Conservation (phyloP, 2,329 filamentous ascomycete genomes). For the Xenosphaeropsis pyriputrescens region DNA sequence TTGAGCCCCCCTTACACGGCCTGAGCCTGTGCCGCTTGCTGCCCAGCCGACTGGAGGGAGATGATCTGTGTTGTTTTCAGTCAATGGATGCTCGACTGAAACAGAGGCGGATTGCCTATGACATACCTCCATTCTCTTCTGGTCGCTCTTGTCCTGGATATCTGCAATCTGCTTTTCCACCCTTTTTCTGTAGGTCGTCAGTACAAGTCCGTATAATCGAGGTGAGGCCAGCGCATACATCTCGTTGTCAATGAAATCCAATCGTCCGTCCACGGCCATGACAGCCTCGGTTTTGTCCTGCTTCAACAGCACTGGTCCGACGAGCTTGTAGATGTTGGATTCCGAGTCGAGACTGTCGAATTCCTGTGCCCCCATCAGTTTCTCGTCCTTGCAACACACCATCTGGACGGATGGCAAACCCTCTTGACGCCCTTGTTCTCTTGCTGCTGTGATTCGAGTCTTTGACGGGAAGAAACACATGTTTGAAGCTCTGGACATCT, state of each 20-base stretch:
- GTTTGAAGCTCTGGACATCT: slow-evolving; percentile 56
- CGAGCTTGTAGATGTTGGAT: slow-evolving; percentile 89
- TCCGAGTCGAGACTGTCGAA: slow-evolving; percentile 66
- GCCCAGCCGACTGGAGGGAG: neutral
- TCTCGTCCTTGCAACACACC: neutral
- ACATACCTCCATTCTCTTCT: slow-evolving; percentile 47
- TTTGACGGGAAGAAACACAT: slow-evolving; percentile 67
- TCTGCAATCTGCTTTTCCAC: slow-evolving; percentile 52
- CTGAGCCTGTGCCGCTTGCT: neutral
- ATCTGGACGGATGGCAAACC: slow-evolving; percentile 24
- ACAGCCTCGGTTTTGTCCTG: slow-evolving; percentile 86
- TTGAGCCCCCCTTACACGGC: neutral
- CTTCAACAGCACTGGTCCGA: slow-evolving; percentile 85
- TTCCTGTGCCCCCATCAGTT: slow-evolving; percentile 38
- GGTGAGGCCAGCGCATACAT: slow-evolving; percentile 44
- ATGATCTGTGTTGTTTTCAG: neutral
- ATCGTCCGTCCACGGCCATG: slow-evolving; percentile 74
- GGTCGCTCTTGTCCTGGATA: slow-evolving; percentile 48
- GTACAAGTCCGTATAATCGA: slow-evolving; percentile 4
- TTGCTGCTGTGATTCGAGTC: slow-evolving; percentile 83
- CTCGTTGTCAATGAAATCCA: slow-evolving; percentile 89
- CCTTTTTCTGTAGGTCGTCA: slow-evolving; percentile 34
- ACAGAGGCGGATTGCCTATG: neutral
- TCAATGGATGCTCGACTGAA: neutral
- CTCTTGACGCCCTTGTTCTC: slow-evolving; percentile 84